phyloP scores from a whole-genome alignment of 257 asterid genomes.

The Cruciata laevipes region DNA sequence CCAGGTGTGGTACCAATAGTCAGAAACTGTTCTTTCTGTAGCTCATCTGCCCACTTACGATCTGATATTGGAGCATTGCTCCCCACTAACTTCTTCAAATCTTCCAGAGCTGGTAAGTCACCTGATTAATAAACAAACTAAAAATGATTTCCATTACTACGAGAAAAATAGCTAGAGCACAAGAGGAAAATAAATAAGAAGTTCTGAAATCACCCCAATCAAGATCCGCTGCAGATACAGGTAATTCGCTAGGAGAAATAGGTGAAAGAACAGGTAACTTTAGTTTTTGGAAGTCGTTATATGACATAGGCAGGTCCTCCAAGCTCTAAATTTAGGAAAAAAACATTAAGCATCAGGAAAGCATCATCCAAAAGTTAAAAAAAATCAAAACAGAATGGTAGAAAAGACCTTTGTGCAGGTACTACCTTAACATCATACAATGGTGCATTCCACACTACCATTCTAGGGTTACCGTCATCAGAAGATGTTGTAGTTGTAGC shows the following conservation, averaged over 20 bases:
- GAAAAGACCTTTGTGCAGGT: background rate
- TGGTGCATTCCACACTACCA: constrained; percentile 57
- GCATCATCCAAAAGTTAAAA: background rate
- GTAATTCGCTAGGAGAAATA: constrained; percentile 36
- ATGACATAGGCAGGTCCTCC: constrained; percentile 56
- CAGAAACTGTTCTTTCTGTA: constrained; percentile 33
- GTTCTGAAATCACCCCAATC: constrained; percentile 54
- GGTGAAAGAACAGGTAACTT: constrained; percentile 45
- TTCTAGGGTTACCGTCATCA: constrained; percentile 34
- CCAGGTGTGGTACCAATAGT: constrained; percentile 8
- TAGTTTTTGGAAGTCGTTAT: constrained; percentile 51
- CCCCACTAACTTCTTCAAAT: constrained; percentile 39
- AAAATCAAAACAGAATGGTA: background rate
- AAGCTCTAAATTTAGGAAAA: constrained; percentile 35
- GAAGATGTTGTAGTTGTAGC: constrained; percentile 26
- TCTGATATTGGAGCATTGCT: constrained; percentile 22
- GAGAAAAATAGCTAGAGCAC: background rate
- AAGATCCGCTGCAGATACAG: constrained; percentile 31
- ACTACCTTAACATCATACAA: constrained; percentile 60
- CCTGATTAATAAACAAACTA: constrained; percentile 34
- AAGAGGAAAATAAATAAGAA: background rate
- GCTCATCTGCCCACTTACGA: constrained; percentile 42
- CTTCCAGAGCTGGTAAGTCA: constrained; percentile 51
- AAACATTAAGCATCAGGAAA: background rate
- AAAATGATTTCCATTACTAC: background rate